A percentile compares a stretch with the other conserved stretches of the same genome.
phyloP scores from a whole-genome alignment of 805 yeast genomes.

The Ogataea sp. region DNA sequence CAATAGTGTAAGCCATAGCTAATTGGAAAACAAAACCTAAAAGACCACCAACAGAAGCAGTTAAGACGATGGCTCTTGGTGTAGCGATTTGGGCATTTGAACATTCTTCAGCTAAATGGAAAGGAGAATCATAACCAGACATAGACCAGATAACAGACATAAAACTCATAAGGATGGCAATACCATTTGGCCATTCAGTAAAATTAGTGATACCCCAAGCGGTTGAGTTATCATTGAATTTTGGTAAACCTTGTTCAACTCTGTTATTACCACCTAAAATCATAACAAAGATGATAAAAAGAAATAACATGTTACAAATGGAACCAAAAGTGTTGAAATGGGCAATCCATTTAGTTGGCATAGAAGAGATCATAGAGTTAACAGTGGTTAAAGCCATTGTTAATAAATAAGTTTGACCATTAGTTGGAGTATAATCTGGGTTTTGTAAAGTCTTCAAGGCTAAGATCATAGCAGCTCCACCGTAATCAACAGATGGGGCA shows the following conservation, averaged over 20 bases:
- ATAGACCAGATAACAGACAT: slow-evolving; percentile 63
- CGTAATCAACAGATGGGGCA: slow-evolving; percentile 51
- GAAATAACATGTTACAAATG: slow-evolving; percentile 37
- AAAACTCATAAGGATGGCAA: slow-evolving; percentile 48
- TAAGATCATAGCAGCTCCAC: slow-evolving; percentile 49
- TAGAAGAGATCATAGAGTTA: slow-evolving; percentile 39
- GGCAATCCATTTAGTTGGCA: slow-evolving; percentile 50
- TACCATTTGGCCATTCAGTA: slow-evolving; percentile 59
- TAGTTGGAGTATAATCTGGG: slow-evolving; percentile 31
- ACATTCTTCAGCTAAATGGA: slow-evolving; percentile 69
- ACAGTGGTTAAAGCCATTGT: slow-evolving; percentile 42
- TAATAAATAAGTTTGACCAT: slow-evolving; percentile 43
- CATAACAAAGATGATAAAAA: slow-evolving; percentile 44
- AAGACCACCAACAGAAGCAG: slow-evolving; percentile 45
- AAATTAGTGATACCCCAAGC: slow-evolving; percentile 53
- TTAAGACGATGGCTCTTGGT: slow-evolving; percentile 59
- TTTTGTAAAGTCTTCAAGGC: slow-evolving; percentile 37
- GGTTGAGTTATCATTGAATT: slow-evolving; percentile 37
- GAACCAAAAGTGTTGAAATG: slow-evolving; percentile 43
- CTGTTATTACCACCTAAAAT: slow-evolving; percentile 44
- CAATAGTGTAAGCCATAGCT: slow-evolving; percentile 54
- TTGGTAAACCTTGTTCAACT: slow-evolving; percentile 27
- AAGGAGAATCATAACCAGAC: slow-evolving; percentile 72
- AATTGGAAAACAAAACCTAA: slow-evolving; percentile 51
- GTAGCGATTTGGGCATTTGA: slow-evolving; percentile 55